Conservation (phyloP, 495 filamentous ascomycete genomes). For the Ascobolus immersus region DNA sequence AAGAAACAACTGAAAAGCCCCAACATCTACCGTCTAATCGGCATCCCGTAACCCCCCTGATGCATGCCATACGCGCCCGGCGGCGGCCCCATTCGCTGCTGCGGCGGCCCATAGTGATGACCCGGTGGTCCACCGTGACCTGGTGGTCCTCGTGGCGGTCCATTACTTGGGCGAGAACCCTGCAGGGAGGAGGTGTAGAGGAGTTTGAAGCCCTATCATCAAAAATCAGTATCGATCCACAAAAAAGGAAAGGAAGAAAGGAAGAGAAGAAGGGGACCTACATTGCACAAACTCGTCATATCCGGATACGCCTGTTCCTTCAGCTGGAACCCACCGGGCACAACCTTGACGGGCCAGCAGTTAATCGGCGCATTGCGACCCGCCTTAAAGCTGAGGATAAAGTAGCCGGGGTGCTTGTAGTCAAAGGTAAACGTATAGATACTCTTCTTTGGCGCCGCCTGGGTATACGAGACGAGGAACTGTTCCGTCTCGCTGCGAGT, state of each 20-base stretch:
- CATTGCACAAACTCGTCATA: constrained; percentile 83
- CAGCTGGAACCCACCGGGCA: constrained; percentile 74
- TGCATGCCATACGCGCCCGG: too few relatives aligned
- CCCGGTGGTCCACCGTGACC: too few relatives aligned
- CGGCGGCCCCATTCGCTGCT: too few relatives aligned
- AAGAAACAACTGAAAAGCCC: too few relatives aligned
- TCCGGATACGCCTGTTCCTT: constrained; percentile 70
- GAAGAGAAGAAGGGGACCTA: constrained; percentile 4
- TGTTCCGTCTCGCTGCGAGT: constrained; percentile 66
- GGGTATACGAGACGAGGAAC: constrained; percentile 84
- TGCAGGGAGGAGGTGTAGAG: constrained; percentile 1
- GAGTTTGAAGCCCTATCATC: constrained; percentile 14
- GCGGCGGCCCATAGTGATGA: too few relatives aligned
- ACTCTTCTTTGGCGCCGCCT: constrained; percentile 82
- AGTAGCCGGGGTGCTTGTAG: constrained; percentile 76
- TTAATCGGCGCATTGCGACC: constrained; percentile 42
- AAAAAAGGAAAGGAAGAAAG: neutral
- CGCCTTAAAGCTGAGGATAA: constrained; percentile 84
- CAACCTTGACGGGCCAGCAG: constrained; percentile 69
- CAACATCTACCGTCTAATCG: too few relatives aligned
- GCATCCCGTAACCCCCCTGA: too few relatives aligned
- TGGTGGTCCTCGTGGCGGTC: neutral
- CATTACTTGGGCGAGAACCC: neutral
- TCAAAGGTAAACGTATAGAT: constrained; percentile 89
- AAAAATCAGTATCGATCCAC: constrained; percentile 1